A percentile compares a stretch with the other conserved stretches of the same genome.
These are phyloP conservation scores for Chamaenerion angustifolium DNA, from an alignment of 345 rosid species.

Conservation along the genomic window DNA sequence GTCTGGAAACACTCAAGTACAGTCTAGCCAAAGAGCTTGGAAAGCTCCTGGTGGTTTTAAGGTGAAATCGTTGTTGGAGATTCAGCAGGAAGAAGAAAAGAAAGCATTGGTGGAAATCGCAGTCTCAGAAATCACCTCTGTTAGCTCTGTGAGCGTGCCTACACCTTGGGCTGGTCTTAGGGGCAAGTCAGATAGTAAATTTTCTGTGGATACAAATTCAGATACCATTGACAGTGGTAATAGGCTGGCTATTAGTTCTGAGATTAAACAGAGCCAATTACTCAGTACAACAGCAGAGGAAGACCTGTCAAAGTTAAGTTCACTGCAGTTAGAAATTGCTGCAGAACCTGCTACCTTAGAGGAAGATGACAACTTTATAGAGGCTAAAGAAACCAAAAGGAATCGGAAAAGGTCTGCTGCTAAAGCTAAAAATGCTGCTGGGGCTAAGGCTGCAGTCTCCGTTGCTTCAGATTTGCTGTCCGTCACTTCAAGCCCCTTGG, in stretches of 20 bases:
- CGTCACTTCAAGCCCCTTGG: conserved; percentile 45
- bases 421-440: conserved; percentile 60
- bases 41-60: conserved; percentile 95
- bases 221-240: conserved; percentile 16
- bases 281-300: conserved; percentile 66
- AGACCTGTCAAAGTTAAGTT: conserved; percentile 38
- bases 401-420: conserved; percentile 78
- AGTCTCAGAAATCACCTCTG: conserved; percentile 37
- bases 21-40: conserved; percentile 59
- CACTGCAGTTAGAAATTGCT: conserved; percentile 28
- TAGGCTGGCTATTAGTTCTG: conserved; percentile 27
- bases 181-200: conserved; percentile 38
- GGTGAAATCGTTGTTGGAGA: conserved; percentile 87
- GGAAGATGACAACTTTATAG: conserved; percentile 66
- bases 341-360: conserved; percentile 20
- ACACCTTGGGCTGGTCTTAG: conserved; percentile 78
- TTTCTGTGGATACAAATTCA: conserved; percentile 25
- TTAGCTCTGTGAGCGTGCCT: conserved; percentile 24
- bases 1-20: conserved; percentile 19
- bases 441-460: conserved; percentile 27
- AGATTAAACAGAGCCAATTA: conserved; percentile 49
- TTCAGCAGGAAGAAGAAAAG: conserved; percentile 89
- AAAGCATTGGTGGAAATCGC: conserved; percentile 40
- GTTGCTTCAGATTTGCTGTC: conserved; percentile 31
- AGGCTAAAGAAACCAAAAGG: conserved; percentile 81